Evolutionary conservation across 176 grass and related monocot genomes (phyloP).

Genomic region (Aechmea fasciata): DNA sequence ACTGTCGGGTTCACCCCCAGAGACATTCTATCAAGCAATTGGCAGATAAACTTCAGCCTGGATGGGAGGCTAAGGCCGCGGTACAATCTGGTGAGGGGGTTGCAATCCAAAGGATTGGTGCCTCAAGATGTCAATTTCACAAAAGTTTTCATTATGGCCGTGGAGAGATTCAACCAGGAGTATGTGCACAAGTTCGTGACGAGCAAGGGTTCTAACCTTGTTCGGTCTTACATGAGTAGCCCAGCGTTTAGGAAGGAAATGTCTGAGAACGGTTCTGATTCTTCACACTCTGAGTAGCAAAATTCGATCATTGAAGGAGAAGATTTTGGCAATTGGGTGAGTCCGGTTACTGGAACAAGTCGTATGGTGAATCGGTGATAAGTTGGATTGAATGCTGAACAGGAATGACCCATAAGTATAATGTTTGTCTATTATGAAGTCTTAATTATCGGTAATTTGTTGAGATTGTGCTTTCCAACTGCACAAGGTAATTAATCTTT

Average conservation of each 20-base stretch:
- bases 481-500: too few relatives aligned
- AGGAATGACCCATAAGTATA: too few relatives aligned
- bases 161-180: background rate
- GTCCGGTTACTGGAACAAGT: too few relatives aligned
- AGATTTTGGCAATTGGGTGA: too few relatives aligned
- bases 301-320: too few relatives aligned
- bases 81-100: background rate
- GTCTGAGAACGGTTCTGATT: too few relatives aligned
- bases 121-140: background rate
- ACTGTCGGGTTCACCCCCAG: background rate
- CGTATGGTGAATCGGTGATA: too few relatives aligned
- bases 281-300: too few relatives aligned
- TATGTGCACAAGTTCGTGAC: background rate
- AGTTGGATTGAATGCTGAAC: too few relatives aligned
- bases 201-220: slow-evolving; percentile 5
- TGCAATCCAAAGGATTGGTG: background rate
- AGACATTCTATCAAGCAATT: background rate
- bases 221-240: slow-evolving; percentile 10
- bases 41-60: slow-evolving; percentile 6
- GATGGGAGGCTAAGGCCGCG: background rate
- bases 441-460: too few relatives aligned
- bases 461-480: too few relatives aligned
- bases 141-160: background rate
- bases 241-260: background rate
- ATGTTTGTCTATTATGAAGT: too few relatives aligned